Base-by-base conservation (phyloP, 2,329 filamentous ascomycete genomes). In the Calonectria henricotiae region DNA sequence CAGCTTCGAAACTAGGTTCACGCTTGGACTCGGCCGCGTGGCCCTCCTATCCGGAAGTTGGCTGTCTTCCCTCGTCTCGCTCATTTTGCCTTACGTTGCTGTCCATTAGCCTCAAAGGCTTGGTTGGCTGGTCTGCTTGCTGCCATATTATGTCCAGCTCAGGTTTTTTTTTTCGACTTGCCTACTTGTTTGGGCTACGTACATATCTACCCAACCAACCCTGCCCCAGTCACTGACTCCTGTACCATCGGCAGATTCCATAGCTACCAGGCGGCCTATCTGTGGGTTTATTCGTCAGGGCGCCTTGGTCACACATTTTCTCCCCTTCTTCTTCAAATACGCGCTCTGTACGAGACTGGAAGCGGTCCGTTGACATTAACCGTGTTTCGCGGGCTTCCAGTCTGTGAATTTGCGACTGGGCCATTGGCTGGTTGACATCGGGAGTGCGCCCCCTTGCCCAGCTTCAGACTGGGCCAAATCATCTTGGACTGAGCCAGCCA, bases 391-490 rank as follows among this genome's bases (percentile, higher is more conserved):
- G 27, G 25, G 15, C 37, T 30, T 46, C 39, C 25, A 39, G 35
- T 20, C 37, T 35, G 62, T 61, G 67, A 65, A 65, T 54, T 46
- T 15, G 43, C 32, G 44, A 41, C 47, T 49, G 8, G 35, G n/a
- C 12, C 35, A 32, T 58, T 58, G 43, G 23, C 51, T 51, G 62
- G 43, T 37, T 64, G 67, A 25, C 27, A 39, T 43, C 43, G 61
- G 43, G 25, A 60, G 43, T 61, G 44, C 35, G 44, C 61, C 46
- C 55, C 55, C 62, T 49, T 43, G 51, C 30, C 54, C 55, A 51
- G 44, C 62, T 32, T 49, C 27, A 62, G 46, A 46, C 58, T 32
- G 41, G 20, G 47, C 43, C 49, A 60, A 51, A 66, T 23, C 64
- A 60, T n/a, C n/a, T 41, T 32, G 49, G 47, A 60, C 67, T 47